phyloP scores from a whole-genome alignment of 2,329 filamentous ascomycete genomes.

The Fusarium piperis region DNA sequence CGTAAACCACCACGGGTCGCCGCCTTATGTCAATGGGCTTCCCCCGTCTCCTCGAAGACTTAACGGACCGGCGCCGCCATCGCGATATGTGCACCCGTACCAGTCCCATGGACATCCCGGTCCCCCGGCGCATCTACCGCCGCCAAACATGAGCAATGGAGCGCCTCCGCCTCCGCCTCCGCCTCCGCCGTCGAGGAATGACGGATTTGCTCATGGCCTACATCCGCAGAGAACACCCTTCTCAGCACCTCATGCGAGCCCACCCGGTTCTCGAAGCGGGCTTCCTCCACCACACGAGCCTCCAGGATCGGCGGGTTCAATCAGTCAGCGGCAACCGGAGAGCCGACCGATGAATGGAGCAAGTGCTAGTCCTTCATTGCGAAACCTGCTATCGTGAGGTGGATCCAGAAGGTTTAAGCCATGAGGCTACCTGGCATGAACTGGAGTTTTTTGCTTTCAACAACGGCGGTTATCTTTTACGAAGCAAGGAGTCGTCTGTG shows the following conservation, averaged over 20 bases:
- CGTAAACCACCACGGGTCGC: conserved; percentile 51
- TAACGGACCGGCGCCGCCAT: conserved; percentile 53
- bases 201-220: conserved; percentile 53
- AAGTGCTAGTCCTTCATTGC: conserved; percentile 79
- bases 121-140: conserved; percentile 38
- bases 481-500: neutral
- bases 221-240: conserved; percentile 55
- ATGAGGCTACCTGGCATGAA: neutral
- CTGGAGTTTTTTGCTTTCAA: neutral
- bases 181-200: conserved; percentile 42
- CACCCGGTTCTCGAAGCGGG: conserved; percentile 55
- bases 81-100: conserved; percentile 53
- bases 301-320: conserved; percentile 30
- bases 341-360: conserved; percentile 68
- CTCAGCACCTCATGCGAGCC: conserved; percentile 56
- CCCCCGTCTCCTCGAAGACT: conserved; percentile 60
- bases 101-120: conserved; percentile 42
- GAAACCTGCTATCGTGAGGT: conserved; percentile 74
- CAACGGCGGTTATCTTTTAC: neutral
- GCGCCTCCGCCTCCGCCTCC: conserved; percentile 44
- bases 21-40: conserved; percentile 54
- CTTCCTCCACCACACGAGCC: conserved; percentile 43
- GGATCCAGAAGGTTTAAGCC: neutral
- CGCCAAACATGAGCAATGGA: conserved; percentile 48
- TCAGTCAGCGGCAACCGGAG: conserved; percentile 49